phyloP scores from a whole-genome alignment of 108 stramenopile species.

The Nitzschia palea region DNA sequence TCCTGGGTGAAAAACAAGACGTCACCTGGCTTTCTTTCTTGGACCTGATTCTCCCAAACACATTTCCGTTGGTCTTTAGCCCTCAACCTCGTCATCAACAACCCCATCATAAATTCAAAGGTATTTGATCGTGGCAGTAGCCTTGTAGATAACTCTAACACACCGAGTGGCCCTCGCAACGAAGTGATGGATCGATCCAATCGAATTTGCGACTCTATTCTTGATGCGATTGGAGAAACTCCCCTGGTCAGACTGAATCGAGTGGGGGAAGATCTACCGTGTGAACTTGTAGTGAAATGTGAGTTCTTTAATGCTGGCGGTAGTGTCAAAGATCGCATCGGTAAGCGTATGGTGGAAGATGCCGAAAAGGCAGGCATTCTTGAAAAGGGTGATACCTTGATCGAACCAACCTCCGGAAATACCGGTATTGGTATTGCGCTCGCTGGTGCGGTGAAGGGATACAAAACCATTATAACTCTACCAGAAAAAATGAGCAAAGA shows the following conservation, averaged over 20 bases:
- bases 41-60: too few relatives aligned
- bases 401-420: conserved; percentile 96
- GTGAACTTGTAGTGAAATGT: conserved; percentile 49
- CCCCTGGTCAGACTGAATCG: conserved; percentile 73
- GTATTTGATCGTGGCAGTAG: too few relatives aligned
- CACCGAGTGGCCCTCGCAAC: too few relatives aligned
- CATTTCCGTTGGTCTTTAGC: too few relatives aligned
- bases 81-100: too few relatives aligned
- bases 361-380: conserved; percentile 68
- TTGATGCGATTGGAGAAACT: conserved; percentile 73
- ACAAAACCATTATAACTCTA: conserved; percentile 87
- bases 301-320: conserved; percentile 84
- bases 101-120: too few relatives aligned
- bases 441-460: conserved; percentile 87
- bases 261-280: conserved; percentile 49
- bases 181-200: conserved; percentile 11
- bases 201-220: conserved; percentile 35
- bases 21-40: too few relatives aligned
- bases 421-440: conserved; percentile 95
- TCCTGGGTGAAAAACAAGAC: too few relatives aligned
- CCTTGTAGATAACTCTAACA: too few relatives aligned
- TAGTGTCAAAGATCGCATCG: conserved; percentile 91
- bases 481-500: conserved; percentile 95
- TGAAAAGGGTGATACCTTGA: conserved; percentile 90
- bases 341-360: conserved; percentile 72